These are phyloP conservation scores for Ganoderma resinaceum DNA, from an alignment of 1,284 basidiomycete species.

Conservation along the genomic window DNA sequence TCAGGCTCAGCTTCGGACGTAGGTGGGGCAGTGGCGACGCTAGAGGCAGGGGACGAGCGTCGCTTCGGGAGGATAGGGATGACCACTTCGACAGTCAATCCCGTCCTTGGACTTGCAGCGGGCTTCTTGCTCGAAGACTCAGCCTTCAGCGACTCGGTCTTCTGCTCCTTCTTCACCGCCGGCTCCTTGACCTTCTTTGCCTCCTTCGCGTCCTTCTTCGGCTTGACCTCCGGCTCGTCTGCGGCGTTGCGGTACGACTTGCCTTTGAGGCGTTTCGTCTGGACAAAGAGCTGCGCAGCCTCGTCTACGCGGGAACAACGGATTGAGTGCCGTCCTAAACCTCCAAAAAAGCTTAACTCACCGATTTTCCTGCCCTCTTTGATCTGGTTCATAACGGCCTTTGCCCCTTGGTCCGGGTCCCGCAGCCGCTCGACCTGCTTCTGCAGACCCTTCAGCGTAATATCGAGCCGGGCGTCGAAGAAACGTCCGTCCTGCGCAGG, in stretches of 20 bases:
- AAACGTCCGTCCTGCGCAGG: conserved; percentile 82
- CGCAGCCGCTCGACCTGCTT: conserved; percentile 74
- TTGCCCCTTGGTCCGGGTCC: conserved; percentile 57
- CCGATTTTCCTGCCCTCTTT: conserved; percentile 64
- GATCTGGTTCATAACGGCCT: conserved; percentile 67
- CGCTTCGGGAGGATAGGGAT: conserved; percentile 41
- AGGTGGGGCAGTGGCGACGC: conserved; percentile 31
- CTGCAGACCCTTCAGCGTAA: conserved; percentile 63
- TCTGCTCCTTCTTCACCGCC: conserved; percentile 12
- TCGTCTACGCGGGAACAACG: conserved; percentile 44
- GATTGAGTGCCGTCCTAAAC: not conserved
- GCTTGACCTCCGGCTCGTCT: conserved; percentile 42
- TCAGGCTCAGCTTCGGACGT: conserved; percentile 44
- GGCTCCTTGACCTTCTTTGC: conserved; percentile 6
- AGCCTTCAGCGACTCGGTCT: conserved; percentile 6
- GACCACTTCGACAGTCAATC: conserved; percentile 60
- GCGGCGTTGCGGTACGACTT: conserved; percentile 70
- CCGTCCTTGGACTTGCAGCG: conserved; percentile 41
- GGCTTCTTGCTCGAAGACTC: conserved; percentile 38
- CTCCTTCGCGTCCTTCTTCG: conserved; percentile 31
- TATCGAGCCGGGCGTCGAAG: conserved; percentile 82
- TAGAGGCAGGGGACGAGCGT: conserved; percentile 21
- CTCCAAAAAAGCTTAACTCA: conserved; percentile 39
- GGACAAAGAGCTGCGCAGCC: conserved; percentile 53
- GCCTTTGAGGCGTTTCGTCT: conserved; percentile 77